Base-by-base conservation (phyloP, 495 filamentous ascomycete species). In the Neurospora sp. region DNA sequence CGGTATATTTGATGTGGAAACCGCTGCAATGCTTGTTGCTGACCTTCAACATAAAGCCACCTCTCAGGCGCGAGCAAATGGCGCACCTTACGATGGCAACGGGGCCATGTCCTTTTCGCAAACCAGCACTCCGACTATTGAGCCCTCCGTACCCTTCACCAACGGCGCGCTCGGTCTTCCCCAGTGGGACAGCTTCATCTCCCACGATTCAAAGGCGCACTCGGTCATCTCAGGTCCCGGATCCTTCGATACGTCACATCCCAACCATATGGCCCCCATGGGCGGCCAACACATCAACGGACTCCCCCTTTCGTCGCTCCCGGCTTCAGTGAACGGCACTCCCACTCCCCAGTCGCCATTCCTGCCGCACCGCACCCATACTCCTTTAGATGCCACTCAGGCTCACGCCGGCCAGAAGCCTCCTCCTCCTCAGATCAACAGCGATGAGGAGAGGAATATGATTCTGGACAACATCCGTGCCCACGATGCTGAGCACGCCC, bases 1-100 rank as follows among this genome's bases (percentile, higher is more conserved):
- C 82, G 94, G 93, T 82, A 93, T 96, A 88, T 93, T 97, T 81
- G 95, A 98, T 85, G 90, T 98, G 82, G 96, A 99, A 88, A 95
- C 94, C 80, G 96, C 96, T 79, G 96, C 96, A 76, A 97, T 97
- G 93, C 90, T 99, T 86, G 96, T 99, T 88, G 96, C 96, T 80
- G 93, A 98, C 84, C 92, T 98, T 82, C 96, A 97, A 86, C 94
- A 98, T 84, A 97, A 97, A 85, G 95, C 96, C 78, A 92, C 91
- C 77, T 93, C 92, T 70, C 91, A 92, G 44, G 95, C 93, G 85
- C 92, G 86, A 69, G 85, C 82, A 60, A 83, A 82, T 42, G 80
- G 79, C 71, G 83, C 80, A 74, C 81, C 85, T 70, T 93, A 91
- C 82, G 91, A 94, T 76, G 84, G 87, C 77, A 91, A 91, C 78